phyloP scores from a whole-genome alignment of 139 green algal species.

The Spirogloea muscicola region DNA sequence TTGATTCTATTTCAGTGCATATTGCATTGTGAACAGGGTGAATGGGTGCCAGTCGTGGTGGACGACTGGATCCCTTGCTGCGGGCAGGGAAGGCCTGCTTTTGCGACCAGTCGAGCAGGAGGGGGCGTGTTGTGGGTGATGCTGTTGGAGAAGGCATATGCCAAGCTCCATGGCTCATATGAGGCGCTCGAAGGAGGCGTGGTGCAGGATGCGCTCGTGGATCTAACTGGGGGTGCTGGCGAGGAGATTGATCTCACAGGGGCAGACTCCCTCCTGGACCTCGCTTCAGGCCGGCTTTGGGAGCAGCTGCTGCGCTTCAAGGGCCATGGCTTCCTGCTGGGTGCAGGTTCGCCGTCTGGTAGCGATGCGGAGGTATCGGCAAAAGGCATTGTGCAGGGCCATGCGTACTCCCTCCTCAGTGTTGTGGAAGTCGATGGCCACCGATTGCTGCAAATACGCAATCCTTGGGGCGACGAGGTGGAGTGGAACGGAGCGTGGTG shows the following conservation, averaged over 20 bases:
- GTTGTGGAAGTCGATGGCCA: constrained; percentile 34
- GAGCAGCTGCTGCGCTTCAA: constrained; percentile 25
- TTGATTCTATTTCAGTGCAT: constrained; percentile 3
- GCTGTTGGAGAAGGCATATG: constrained; percentile 53
- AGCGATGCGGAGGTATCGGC: constrained; percentile 16
- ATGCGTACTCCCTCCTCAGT: constrained; percentile 34
- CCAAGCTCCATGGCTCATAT: constrained; percentile 49
- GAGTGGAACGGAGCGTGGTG: constrained; percentile 35
- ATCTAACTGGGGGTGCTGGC: constrained; percentile 42
- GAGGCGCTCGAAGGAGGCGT: constrained; percentile 40
- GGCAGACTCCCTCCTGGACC: constrained; percentile 29
- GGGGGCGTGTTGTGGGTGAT: constrained; percentile 39
- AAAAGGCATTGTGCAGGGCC: constrained; percentile 34
- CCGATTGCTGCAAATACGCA: constrained; percentile 27
- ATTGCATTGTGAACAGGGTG: constrained; percentile 1
- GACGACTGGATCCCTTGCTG: constrained; percentile 36
- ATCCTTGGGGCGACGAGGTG: constrained; percentile 17
- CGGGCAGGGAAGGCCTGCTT: constrained; percentile 4
- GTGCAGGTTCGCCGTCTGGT: constrained; percentile 25
- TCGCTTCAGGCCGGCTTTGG: constrained; percentile 26
- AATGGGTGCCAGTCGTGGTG: constrained; percentile 29
- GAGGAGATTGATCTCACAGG: constrained; percentile 44
- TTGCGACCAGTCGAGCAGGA: constrained; percentile 14
- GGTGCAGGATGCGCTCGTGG: constrained; percentile 46
- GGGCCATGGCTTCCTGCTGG: constrained; percentile 26